A percentile compares a stretch with the other conserved stretches of the same genome.
phyloP scores from a whole-genome alignment of 164 flowering plant species.

The Cinnamomum micranthum region DNA sequence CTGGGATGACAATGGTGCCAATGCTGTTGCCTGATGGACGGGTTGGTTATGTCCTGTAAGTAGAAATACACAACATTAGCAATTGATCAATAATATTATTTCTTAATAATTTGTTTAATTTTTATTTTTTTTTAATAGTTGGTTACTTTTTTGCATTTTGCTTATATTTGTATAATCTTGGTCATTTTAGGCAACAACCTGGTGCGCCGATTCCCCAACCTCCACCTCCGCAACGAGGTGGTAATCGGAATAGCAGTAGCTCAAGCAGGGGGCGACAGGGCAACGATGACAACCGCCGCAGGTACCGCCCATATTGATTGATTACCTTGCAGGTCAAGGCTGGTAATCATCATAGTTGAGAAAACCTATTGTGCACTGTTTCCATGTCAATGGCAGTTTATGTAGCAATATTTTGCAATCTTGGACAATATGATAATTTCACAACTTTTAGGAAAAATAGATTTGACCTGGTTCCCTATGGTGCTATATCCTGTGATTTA shows the following conservation, averaged over 20 bases:
- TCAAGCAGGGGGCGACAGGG: slow-evolving; percentile 12
- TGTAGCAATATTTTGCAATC: no score
- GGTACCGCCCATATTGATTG: slow-evolving; percentile 18
- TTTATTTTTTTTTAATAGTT: no score
- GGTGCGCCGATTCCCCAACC: slow-evolving; percentile 7
- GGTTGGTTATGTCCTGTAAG: slow-evolving; percentile 90
- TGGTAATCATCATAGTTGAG: no score
- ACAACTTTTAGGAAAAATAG: no score
- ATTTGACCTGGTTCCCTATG: no score
- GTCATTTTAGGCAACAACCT: slow-evolving; percentile 16
- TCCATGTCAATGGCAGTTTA: no score
- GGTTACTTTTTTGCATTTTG: not conserved
- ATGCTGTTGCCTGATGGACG: slow-evolving; percentile 87
- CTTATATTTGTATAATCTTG: not conserved
- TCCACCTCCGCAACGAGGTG: slow-evolving; percentile 8
- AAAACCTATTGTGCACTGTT: no score
- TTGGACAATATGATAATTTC: no score
- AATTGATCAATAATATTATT: not conserved
- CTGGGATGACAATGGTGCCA: slow-evolving; percentile 90
- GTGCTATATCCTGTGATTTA: no score
- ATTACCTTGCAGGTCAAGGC: not conserved
- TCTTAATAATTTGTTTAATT: not conserved
- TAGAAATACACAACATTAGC: not conserved
- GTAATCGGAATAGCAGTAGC: slow-evolving; percentile 10
- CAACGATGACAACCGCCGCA: slow-evolving; percentile 12